Percentiles rank a stretch among this genome's conserved stretches.
phyloP scores from a whole-genome alignment of 768 basidiomycete species.

The Mycena filopes region DNA sequence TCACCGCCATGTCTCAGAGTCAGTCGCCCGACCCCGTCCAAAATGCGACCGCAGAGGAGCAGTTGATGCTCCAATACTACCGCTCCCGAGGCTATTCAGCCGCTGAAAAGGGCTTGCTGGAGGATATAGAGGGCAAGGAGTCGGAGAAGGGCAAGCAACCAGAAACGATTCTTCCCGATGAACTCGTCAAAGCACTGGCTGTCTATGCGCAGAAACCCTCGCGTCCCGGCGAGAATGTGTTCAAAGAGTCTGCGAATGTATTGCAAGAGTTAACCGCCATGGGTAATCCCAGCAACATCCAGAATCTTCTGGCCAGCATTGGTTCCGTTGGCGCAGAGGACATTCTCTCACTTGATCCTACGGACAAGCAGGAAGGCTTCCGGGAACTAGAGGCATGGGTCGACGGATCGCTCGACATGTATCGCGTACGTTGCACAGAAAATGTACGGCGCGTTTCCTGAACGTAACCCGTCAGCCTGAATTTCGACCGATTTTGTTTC shows the following conservation, averaged over 20 bases:
- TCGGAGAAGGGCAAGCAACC: constrained; percentile 55
- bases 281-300: constrained; percentile 78
- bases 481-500: constrained; percentile 92
- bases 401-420: constrained; percentile 92
- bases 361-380: constrained; percentile 88
- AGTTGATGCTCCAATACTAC: constrained; percentile 60
- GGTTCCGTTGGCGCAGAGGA: constrained; percentile 86
- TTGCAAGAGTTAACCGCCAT: constrained; percentile 74
- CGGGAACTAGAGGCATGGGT: constrained; percentile 90
- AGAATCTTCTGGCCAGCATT: constrained; percentile 80
- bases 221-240: constrained; percentile 73
- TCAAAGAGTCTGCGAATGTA: constrained; percentile 74
- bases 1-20: constrained; percentile 59
- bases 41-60: constrained; percentile 52
- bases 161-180: constrained; percentile 57
- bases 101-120: constrained; percentile 61
- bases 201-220: constrained; percentile 77
- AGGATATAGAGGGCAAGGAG: constrained; percentile 50
- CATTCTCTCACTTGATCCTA: constrained; percentile 82
- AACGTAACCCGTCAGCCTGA: constrained; percentile 71
- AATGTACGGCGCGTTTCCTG: constrained; percentile 12
- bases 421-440: constrained; percentile 64
- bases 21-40: constrained; percentile 50
- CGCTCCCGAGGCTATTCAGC: constrained; percentile 56
- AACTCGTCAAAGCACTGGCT: constrained; percentile 67